Conservation (phyloP, 2,329 filamentous ascomycete species). For the Fusarium duplospermum region DNA sequence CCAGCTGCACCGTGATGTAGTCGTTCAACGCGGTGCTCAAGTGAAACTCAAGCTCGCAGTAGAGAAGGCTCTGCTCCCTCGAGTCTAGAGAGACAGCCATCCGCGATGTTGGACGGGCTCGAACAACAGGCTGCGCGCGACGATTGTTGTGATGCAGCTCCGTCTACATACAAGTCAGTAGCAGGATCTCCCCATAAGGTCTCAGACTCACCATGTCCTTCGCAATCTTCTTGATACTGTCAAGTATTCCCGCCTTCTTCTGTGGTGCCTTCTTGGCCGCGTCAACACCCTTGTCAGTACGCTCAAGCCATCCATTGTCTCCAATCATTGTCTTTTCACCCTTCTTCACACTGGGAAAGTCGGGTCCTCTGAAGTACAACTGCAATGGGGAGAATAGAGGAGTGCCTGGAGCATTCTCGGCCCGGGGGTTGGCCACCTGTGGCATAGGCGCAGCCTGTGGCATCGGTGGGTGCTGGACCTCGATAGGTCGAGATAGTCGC, state of each 20-base stretch:
- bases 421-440: constrained; percentile 20
- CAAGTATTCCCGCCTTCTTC: constrained; percentile 58
- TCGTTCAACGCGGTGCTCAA: constrained; percentile 63
- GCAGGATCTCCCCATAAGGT: background rate
- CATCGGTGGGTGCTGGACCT: constrained; percentile 21
- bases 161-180: constrained; percentile 42
- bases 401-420: constrained; percentile 24
- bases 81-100: constrained; percentile 64
- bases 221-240: constrained; percentile 63
- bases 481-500: constrained; percentile 21
- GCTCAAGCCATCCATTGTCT: constrained; percentile 67
- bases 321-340: constrained; percentile 66
- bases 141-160: constrained; percentile 53
- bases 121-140: constrained; percentile 47
- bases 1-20: constrained; percentile 65
- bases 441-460: constrained; percentile 29
- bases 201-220: constrained; percentile 61
- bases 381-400: constrained; percentile 57
- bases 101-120: constrained; percentile 45
- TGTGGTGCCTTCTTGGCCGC: constrained; percentile 43
- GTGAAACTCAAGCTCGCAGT: constrained; percentile 69
- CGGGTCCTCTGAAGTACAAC: constrained; percentile 55
- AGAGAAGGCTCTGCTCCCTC: constrained; percentile 68
- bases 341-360: constrained; percentile 52
- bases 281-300: constrained; percentile 46